phyloP scores from a whole-genome alignment of 352 stramenopile genomes.

The Phytophthora pistaciae region DNA sequence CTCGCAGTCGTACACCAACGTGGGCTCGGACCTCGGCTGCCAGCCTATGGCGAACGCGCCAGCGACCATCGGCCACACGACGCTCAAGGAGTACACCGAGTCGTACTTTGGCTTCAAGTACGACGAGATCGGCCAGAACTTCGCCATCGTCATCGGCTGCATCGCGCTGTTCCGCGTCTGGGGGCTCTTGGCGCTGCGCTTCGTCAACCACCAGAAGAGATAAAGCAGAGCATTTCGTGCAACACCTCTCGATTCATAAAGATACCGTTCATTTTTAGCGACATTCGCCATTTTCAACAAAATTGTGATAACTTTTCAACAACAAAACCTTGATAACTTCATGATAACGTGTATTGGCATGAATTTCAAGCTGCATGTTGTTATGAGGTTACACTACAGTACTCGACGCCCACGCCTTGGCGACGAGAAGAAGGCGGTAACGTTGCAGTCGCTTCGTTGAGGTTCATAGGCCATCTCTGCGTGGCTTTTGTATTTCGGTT shows the following conservation, averaged over 20 bases:
- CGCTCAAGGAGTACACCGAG: constrained; percentile 6
- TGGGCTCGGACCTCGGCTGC: background rate
- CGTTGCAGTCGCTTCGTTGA: background rate
- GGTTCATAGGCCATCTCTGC: background rate
- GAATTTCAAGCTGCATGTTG: no score
- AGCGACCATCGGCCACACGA: constrained; percentile 2
- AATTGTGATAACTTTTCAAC: no score
- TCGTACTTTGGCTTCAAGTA: constrained; percentile 5
- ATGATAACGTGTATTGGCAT: no score
- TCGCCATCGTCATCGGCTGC: constrained; percentile 1
- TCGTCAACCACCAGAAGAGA: constrained; percentile 8
- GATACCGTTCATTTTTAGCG: no score
- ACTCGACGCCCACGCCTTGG: background rate
- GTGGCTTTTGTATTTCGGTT: constrained; percentile 24
- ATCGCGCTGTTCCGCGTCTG: constrained; percentile 1
- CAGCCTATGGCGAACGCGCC: constrained; percentile 1
- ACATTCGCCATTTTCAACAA: no score
- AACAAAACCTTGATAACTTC: no score
- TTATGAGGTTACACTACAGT: background rate
- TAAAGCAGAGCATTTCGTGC: background rate
- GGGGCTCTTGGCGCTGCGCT: background rate
- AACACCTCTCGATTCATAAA: no score
- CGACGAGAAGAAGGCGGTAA: no score
- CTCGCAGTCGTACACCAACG: constrained; percentile 1
- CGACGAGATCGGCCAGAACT: constrained; percentile 5